Evolutionary conservation across 2,329 filamentous ascomycete species (phyloP).

Genomic region (Fusarium sp.): DNA sequence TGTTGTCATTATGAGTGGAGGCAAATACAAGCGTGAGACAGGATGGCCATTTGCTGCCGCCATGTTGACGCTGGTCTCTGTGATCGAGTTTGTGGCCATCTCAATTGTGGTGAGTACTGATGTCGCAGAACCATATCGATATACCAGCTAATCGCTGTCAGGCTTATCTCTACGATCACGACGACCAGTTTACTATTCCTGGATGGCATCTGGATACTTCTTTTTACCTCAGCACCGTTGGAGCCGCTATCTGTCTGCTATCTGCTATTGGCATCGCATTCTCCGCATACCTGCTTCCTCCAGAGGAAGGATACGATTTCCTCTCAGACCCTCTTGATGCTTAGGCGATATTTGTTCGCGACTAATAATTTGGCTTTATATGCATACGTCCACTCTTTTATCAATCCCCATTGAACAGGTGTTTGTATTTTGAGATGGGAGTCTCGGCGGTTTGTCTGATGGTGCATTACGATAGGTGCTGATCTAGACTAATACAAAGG

Average conservation of each 20-base stretch:
- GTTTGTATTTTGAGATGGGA: constrained; percentile 13
- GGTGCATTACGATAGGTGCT: not conserved
- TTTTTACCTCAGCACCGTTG: constrained; percentile 76
- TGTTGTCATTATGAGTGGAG: constrained; percentile 79
- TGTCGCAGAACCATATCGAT: too few species aligned
- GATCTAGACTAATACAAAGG: constrained; percentile 18
- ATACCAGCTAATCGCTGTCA: constrained; percentile 50
- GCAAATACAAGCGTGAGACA: constrained; percentile 80
- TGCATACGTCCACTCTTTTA: not conserved
- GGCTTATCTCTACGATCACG: constrained; percentile 86
- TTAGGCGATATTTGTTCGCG: constrained; percentile 32
- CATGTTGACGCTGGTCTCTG: constrained; percentile 72
- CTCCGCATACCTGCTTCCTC: constrained; percentile 76
- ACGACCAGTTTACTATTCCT: constrained; percentile 80
- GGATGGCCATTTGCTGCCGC: constrained; percentile 83
- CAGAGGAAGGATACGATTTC: constrained; percentile 88
- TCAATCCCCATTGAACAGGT: constrained; percentile 1
- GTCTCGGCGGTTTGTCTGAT: not conserved
- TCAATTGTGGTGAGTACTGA: constrained; percentile 77
- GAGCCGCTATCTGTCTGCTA: constrained; percentile 64
- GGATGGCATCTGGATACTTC: constrained; percentile 85
- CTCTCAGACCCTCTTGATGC: constrained; percentile 65
- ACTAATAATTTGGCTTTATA: not conserved
- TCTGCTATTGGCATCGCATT: constrained; percentile 69
- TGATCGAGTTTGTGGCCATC: constrained; percentile 81